Evolutionary conservation across 441 rosid genomes (phyloP), one percentile per base, ranked within the genome.

Genomic region (Mallotus repandus): DNA sequence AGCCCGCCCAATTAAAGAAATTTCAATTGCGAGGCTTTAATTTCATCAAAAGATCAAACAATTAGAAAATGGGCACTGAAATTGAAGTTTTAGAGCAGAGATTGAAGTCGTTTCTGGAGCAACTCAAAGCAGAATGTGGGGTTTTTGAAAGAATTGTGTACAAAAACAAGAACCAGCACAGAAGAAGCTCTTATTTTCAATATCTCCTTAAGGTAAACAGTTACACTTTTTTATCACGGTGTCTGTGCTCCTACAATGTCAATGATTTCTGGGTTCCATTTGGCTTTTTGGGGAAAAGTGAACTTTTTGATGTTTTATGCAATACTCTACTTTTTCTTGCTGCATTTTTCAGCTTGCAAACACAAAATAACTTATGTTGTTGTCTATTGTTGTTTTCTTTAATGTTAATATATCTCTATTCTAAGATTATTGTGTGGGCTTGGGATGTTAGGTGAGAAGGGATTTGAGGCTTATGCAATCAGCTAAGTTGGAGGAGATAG

Each of bases 81-180:
- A 77, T 75, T 67, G 91, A 81, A 32, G 62, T 21, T 9, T 18
- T 81, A 38, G 91, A 91, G 74, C 92, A 87, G 82, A 89, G 85
- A 76, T 78, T 90, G 75, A 88, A 81, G 72, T 85, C 89, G 56
- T 81, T 82, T 35, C 67, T 82, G 76, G 69, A 67, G 52, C 89
- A 85, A 79, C 89, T 93, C 49, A 86, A 84, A 50, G 70, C 64
- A 54, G 99, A 93, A 76, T 68, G 76, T 46, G 89, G 83, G 9
- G 77, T 93, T 60, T 89, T 91, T 60, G 97, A 90, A 78, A 90
- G 95, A 78, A 83, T 95, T 54, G 87, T 90, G 68, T 89, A 95
- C 84, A 93, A 93, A 81, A 92, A 91, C 84, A 95, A 95, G 91
- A 93, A 90, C 53, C 99, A 95, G 83, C 99, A 91, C 56, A 81